Evolutionary conservation across 2,329 filamentous ascomycete genomes (phyloP).

Genomic region (Alternaria atra): DNA sequence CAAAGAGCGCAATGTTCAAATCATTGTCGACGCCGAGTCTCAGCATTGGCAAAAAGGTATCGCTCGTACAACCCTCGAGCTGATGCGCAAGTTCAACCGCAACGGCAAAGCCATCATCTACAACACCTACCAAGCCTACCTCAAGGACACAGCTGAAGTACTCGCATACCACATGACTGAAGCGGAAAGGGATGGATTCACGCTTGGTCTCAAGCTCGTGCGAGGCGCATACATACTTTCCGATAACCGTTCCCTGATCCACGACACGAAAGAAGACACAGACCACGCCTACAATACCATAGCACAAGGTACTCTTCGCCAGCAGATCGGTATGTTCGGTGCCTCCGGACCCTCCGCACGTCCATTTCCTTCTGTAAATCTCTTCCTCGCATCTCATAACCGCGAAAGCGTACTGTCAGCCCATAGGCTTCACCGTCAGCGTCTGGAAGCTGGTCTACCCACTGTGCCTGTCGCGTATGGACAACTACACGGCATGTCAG

Average conservation of each 20-base stretch:
- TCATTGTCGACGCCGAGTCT: conserved; percentile 59
- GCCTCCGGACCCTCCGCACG: conserved; percentile 15
- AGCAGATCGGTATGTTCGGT: conserved; percentile 37
- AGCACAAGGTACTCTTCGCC: conserved; percentile 63
- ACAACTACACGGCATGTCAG: conserved; percentile 94
- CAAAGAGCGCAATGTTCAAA: conserved; percentile 52
- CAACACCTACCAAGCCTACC: conserved; percentile 68
- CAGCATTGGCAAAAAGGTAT: conserved; percentile 56
- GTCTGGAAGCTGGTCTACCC: conserved; percentile 48
- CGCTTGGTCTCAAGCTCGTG: conserved; percentile 65
- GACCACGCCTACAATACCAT: conserved; percentile 72
- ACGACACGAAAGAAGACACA: conserved; percentile 64
- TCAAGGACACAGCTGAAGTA: conserved; percentile 58
- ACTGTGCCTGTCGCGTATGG: conserved; percentile 69
- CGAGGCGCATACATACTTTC: conserved; percentile 65
- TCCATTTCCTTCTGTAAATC: conserved; percentile 56
- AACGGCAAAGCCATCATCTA: conserved; percentile 69
- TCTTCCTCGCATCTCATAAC: conserved; percentile 87
- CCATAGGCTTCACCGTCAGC: conserved; percentile 57
- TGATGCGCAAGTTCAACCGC: conserved; percentile 63
- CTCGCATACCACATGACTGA: conserved; percentile 57
- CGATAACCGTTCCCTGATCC: conserved; percentile 61
- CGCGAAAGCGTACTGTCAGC: conserved; percentile 70
- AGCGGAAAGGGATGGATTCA: conserved; percentile 60
- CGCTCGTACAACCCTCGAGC: conserved; percentile 64